These are phyloP conservation scores for Ogataea kodamae DNA, from an alignment of 805 yeast species.

Conservation along the genomic window DNA sequence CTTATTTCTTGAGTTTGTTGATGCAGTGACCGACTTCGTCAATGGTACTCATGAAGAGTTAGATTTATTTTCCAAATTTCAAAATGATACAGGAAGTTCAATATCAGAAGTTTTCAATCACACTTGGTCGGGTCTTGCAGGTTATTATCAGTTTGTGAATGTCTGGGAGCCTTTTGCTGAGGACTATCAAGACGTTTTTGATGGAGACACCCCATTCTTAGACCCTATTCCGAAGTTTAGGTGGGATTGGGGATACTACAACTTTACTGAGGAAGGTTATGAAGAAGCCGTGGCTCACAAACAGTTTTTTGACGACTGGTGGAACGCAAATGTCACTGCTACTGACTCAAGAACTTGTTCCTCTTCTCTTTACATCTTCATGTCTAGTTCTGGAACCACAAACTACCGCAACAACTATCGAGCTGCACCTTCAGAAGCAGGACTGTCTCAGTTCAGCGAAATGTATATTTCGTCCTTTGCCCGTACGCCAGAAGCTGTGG, in stretches of 20 bases:
- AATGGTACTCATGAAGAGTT: conserved; percentile 9
- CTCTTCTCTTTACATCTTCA: conserved; percentile 9
- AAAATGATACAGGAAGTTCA: conserved; percentile 8
- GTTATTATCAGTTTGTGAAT: conserved; percentile 12
- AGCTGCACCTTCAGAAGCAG: conserved; percentile 7
- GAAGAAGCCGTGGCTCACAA: conserved; percentile 10
- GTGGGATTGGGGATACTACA: conserved; percentile 15
- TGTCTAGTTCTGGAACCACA: conserved; percentile 9
- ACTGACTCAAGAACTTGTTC: conserved; percentile 11
- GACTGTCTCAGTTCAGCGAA: conserved; percentile 8
- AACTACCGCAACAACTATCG: conserved; percentile 10
- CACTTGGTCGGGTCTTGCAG: conserved; percentile 13
- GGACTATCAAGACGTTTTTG: conserved; percentile 7
- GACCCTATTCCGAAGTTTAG: conserved; percentile 14
- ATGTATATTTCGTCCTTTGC: conserved; percentile 15
- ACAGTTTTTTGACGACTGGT: conserved; percentile 11
- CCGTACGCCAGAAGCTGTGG: conserved; percentile 14
- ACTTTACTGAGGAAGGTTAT: conserved; percentile 12
- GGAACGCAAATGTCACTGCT: conserved; percentile 12
- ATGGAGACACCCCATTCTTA: conserved; percentile 12
- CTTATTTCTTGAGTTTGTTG: conserved; percentile 10
- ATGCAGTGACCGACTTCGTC: conserved; percentile 9
- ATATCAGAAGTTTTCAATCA: conserved; percentile 11
- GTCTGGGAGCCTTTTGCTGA: conserved; percentile 13
- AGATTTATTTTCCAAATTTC: conserved; percentile 6